Evolutionary conservation across 2,329 filamentous ascomycete species (phyloP).

Genomic region (Aphanoascus verrucosus): DNA sequence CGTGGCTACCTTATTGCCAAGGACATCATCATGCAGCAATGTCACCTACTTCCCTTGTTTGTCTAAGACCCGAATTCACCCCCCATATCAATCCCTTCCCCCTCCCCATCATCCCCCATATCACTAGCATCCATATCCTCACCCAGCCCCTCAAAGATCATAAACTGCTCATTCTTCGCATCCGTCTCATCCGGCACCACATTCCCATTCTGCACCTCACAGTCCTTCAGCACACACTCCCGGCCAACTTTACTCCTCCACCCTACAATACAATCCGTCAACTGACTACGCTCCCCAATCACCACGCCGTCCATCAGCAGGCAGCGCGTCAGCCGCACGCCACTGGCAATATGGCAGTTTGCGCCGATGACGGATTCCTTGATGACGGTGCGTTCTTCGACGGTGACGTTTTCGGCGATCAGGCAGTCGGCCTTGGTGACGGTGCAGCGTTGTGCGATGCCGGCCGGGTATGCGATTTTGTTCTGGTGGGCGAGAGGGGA

Average conservation of each 20-base stretch:
- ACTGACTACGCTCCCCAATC: slow-evolving; percentile 69
- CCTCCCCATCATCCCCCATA: slow-evolving; percentile 19
- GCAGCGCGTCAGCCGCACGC: slow-evolving; percentile 78
- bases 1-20: no score
- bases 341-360: slow-evolving; percentile 73
- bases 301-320: slow-evolving; percentile 86
- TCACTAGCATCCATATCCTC: slow-evolving; percentile 25
- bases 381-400: slow-evolving; percentile 82
- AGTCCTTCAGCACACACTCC: slow-evolving; percentile 68
- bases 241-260: slow-evolving; percentile 73
- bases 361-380: slow-evolving; percentile 84
- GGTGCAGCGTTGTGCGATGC: slow-evolving; percentile 67
- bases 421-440: slow-evolving; percentile 74
- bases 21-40: no score
- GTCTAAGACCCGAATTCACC: slow-evolving; percentile 12
- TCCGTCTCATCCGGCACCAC: slow-evolving; percentile 68
- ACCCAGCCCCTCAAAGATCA: slow-evolving; percentile 41
- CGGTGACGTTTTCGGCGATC: slow-evolving; percentile 76
- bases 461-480: slow-evolving; percentile 75
- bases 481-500: slow-evolving; percentile 66
- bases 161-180: slow-evolving; percentile 53
- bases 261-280: slow-evolving; percentile 81
- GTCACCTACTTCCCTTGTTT: no score
- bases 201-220: slow-evolving; percentile 80
- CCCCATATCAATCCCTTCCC: slow-evolving; percentile 18